Evolutionary conservation across 495 filamentous ascomycete species (phyloP), one percentile per base, ranked within the genome.

Genomic region (Aspergillus bridgeri): DNA sequence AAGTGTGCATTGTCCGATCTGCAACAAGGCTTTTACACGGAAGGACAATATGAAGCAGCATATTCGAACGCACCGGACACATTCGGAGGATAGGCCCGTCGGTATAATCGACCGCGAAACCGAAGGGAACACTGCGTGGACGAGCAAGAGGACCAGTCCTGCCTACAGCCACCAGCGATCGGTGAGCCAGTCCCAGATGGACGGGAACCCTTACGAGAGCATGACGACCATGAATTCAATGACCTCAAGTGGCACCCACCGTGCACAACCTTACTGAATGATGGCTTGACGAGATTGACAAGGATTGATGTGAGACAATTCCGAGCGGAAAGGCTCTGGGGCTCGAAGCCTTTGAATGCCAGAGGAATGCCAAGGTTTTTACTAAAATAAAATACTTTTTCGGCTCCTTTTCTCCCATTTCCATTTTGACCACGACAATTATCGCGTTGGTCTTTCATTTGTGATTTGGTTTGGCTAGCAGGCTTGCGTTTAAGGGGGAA

Each of bases 1-100:
- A 75, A 90, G 88, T 47, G 91, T 96, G 19, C 81, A 85, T 49
- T 98, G 93, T 74, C 87, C 89, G 0, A 91, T 88, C 56, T 98
- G 93, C 77, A 83, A 87, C 70, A 96, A 96, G 74, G 90, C 90
- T 48, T 98, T 98, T 67, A 96, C 94, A 5, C 86, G 93, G 46
- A 91, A 94, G 66, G 93, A 98, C 75, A 98, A 98, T 74, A 97
- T 97, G 90, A 96, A 96, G 79, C 93, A 98, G 65, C 93, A 98
- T 66, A 86, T 91, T 52, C 85, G 92, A 49, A 98, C 94, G 1
- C 93, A 98, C 70, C 72, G 73, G 33, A 73, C 69, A 0, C 70
- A 73, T 49, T 73, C 72, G 0, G 69, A 77, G 11, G 75, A 76
- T 1, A 68, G 71, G 63, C 68, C 69, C 5, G 65, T 67, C 17